phyloP scores from a whole-genome alignment of 495 filamentous ascomycete species.

The Penicillium canescens region DNA sequence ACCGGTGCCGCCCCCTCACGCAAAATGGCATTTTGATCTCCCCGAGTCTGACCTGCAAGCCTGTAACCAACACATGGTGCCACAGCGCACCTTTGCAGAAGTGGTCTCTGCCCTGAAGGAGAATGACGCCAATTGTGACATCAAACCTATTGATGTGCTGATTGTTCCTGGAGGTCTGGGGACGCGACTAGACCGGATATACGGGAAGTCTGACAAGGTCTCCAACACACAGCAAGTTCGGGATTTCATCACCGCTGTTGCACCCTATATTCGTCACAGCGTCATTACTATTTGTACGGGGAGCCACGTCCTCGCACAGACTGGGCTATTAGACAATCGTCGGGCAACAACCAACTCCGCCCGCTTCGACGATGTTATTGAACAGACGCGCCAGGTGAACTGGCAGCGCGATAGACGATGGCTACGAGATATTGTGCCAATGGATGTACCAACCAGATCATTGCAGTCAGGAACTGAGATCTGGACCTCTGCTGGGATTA shows the following conservation, averaged over 20 bases:
- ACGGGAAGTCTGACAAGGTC: not conserved
- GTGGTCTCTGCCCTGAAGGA: conserved; percentile 3
- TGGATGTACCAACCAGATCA: not conserved
- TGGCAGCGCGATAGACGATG: conserved; percentile 7
- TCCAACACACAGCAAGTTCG: conserved; percentile 5
- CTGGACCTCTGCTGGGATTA: conserved; percentile 8
- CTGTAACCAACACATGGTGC: conserved; percentile 8
- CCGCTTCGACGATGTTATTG: not conserved
- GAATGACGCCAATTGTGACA: not conserved
- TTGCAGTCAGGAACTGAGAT: conserved; percentile 3
- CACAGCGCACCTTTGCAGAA: conserved; percentile 6
- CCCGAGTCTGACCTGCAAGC: not conserved
- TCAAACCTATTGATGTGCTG: conserved; percentile 8
- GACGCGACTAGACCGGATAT: conserved; percentile 5
- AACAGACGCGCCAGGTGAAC: not conserved
- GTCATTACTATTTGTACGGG: conserved; percentile 7
- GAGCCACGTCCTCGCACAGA: conserved; percentile 6
- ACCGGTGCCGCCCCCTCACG: not conserved
- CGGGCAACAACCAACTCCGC: conserved; percentile 6
- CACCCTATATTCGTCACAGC: conserved; percentile 6
- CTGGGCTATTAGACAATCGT: not conserved
- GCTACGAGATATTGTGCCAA: conserved; percentile 1
- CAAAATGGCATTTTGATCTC: conserved; percentile 3
- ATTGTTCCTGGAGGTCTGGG: conserved; percentile 5
- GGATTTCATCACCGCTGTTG: conserved; percentile 1